Conservation (phyloP, 2,329 filamentous ascomycete genomes). For the Chrysoporthe cubensis region DNA sequence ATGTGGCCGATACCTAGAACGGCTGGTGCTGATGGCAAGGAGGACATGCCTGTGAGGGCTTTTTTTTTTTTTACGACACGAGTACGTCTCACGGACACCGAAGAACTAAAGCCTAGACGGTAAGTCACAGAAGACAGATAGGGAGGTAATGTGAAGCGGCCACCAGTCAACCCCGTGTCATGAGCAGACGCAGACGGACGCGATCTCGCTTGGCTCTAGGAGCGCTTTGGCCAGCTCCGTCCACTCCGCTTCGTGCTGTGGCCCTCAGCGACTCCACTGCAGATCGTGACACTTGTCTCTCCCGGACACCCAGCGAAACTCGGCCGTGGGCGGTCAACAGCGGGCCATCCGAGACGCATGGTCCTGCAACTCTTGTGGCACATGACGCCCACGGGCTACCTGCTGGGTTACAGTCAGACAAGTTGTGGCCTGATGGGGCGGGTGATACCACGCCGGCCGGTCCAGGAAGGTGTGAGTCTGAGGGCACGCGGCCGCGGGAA, state of each 20-base stretch:
- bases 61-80: not conserved
- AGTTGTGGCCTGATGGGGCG: not conserved
- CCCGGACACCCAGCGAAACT: too few relatives aligned
- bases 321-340: not conserved
- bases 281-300: conserved; percentile 7
- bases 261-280: conserved; percentile 1
- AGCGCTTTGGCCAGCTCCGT: conserved; percentile 7
- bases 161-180: not conserved
- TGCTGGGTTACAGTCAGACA: not conserved
- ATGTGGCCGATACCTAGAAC: not conserved
- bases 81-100: not conserved
- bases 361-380: not conserved
- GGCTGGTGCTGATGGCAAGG: not conserved
- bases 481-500: not conserved
- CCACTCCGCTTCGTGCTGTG: not conserved
- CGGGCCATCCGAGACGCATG: not conserved
- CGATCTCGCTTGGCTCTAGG: not conserved
- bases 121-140: not conserved
- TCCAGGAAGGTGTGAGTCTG: not conserved
- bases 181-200: not conserved
- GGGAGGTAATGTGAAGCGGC: not conserved
- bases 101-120: not conserved
- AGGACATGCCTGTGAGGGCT: not conserved
- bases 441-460: not conserved
- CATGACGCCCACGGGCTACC: not conserved